Percentiles rank a stretch among this genome's conserved stretches.
Evolutionary conservation across 179 eudicot genomes (phyloP).

Genomic region (Pouteria campechiana): DNA sequence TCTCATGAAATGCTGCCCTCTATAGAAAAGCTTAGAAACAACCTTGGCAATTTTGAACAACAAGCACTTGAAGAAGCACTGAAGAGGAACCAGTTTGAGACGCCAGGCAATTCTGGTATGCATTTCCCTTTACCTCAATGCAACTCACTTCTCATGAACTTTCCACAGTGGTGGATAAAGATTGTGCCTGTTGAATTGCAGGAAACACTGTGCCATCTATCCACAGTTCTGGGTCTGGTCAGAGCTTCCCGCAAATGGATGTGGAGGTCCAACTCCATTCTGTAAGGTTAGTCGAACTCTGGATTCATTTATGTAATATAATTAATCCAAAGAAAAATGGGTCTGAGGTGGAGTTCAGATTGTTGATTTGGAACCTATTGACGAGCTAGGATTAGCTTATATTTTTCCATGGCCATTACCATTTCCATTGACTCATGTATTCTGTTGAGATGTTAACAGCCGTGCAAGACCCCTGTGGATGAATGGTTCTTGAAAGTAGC

Average conservation of each 20-base stretch:
- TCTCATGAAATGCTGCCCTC: slow-evolving; percentile 26
- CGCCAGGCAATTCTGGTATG: slow-evolving; percentile 57
- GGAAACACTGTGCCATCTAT: slow-evolving; percentile 42
- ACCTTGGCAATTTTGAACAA: slow-evolving; percentile 10
- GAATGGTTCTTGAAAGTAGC: too few relatives aligned
- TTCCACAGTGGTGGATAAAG: background rate
- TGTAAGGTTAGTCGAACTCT: slow-evolving; percentile 44
- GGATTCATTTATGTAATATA: background rate
- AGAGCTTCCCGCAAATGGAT: slow-evolving; percentile 23
- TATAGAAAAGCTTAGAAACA: slow-evolving; percentile 30
- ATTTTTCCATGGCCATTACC: too few relatives aligned
- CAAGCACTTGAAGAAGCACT: slow-evolving; percentile 13
- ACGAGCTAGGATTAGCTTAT: too few relatives aligned
- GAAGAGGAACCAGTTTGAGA: slow-evolving; percentile 23
- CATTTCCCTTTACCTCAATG: background rate
- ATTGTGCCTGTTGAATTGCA: slow-evolving; percentile 15
- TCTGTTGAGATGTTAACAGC: too few relatives aligned
- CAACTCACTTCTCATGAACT: background rate
- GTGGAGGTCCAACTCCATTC: slow-evolving; percentile 54
- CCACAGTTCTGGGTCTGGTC: slow-evolving; percentile 57
- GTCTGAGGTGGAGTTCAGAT: too few relatives aligned
- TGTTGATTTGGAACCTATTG: too few relatives aligned
- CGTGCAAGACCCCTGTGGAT: too few relatives aligned
- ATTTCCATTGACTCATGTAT: too few relatives aligned
- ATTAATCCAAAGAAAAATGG: background rate